phyloP scores from a whole-genome alignment of 352 stramenopile genomes.

The Pythium utonaiense region DNA sequence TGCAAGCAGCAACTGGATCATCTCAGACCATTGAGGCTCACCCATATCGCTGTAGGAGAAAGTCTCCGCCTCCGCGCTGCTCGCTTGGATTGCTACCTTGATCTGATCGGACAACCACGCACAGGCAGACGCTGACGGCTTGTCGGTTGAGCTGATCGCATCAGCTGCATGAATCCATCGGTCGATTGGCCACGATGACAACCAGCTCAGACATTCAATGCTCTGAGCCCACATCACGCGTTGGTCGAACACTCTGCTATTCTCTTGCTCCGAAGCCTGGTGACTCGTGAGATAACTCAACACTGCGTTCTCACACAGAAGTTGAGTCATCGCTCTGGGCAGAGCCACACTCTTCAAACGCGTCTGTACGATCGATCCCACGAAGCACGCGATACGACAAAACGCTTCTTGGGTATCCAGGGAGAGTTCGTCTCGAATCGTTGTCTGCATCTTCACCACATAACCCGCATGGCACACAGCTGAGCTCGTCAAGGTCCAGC shows the following conservation, averaged over 20 bases:
- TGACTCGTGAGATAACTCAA: neutral
- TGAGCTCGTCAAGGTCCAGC: neutral
- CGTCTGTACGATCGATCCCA: neutral
- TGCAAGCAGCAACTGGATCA: neutral
- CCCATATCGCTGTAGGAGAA: neutral
- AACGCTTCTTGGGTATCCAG: constrained; percentile 1
- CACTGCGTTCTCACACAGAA: neutral
- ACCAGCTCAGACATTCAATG: neutral
- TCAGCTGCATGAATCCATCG: neutral
- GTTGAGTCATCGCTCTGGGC: neutral
- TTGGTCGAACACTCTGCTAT: neutral
- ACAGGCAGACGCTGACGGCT: neutral
- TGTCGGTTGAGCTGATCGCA: neutral
- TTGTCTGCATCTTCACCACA: neutral
- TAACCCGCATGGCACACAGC: neutral
- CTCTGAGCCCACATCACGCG: neutral
- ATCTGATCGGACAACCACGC: neutral
- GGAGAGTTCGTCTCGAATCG: neutral
- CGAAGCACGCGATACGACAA: neutral
- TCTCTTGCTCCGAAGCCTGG: neutral
- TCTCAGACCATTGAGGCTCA: neutral
- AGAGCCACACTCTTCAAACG: neutral
- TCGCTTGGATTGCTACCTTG: neutral
- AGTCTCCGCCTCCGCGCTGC: neutral
- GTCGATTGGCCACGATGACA: neutral